Conservation (phyloP, 768 basidiomycete genomes). For the Hypholoma fasciculare region DNA sequence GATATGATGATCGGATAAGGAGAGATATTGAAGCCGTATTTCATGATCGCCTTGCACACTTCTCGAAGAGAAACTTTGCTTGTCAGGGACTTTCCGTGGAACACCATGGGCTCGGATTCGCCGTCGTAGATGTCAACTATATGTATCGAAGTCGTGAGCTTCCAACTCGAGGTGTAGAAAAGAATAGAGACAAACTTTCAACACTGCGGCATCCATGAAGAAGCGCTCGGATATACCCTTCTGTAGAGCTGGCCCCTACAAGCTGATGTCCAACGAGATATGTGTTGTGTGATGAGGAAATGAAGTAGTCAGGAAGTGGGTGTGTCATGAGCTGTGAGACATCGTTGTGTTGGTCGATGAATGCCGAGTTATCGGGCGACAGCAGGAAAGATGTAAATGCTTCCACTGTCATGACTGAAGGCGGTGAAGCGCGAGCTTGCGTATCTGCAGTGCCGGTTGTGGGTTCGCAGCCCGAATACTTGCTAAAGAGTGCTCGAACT, state of each 20-base stretch:
- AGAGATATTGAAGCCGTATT: constrained; percentile 89
- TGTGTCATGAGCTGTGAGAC: constrained; percentile 85
- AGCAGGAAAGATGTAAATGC: constrained; percentile 79
- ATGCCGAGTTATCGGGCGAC: constrained; percentile 73
- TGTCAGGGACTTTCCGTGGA: constrained; percentile 88
- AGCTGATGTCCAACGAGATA: constrained; percentile 88
- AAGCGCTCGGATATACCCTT: constrained; percentile 90
- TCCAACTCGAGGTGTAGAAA: not conserved
- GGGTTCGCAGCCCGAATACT: constrained; percentile 26
- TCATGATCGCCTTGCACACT: constrained; percentile 78
- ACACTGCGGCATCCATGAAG: constrained; percentile 92
- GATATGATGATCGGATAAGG: constrained; percentile 93
- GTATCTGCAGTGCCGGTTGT: constrained; percentile 25
- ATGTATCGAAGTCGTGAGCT: not conserved
- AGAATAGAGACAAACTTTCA: constrained; percentile 52
- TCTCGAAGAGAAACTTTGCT: constrained; percentile 80
- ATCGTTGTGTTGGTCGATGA: constrained; percentile 41
- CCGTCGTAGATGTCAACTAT: constrained; percentile 94
- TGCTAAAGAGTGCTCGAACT: constrained; percentile 37
- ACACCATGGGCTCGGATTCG: constrained; percentile 79
- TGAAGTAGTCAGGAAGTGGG: constrained; percentile 85
- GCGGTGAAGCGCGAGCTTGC: constrained; percentile 11
- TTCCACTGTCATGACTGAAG: constrained; percentile 49
- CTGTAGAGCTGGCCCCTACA: constrained; percentile 85
- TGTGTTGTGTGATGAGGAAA: constrained; percentile 93